A percentile compares a stretch with the other conserved stretches of the same genome.
phyloP scores from a whole-genome alignment of 2,329 filamentous ascomycete species.

The Pyrenochaeta sp. region DNA sequence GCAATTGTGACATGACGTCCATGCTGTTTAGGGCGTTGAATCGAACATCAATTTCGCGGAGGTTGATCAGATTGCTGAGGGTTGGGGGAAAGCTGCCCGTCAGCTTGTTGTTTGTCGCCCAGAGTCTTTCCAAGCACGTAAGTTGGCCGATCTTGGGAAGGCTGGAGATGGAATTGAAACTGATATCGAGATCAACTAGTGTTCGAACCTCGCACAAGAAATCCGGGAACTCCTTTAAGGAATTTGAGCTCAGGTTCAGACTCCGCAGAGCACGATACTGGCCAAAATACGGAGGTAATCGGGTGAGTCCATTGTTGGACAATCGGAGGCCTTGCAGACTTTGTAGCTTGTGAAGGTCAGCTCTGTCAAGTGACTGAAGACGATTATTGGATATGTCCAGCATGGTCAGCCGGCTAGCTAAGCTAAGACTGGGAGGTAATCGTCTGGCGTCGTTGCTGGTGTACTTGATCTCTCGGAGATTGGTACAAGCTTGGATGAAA shows the following conservation, averaged over 20 bases:
- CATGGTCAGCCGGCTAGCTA: constrained; percentile 82
- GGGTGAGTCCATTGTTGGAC: constrained; percentile 87
- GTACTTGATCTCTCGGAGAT: constrained; percentile 93
- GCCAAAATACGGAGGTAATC: constrained; percentile 82
- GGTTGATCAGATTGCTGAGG: constrained; percentile 74
- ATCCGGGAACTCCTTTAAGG: constrained; percentile 81
- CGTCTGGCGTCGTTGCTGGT: constrained; percentile 91
- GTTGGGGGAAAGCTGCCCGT: constrained; percentile 75
- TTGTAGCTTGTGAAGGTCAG: constrained; percentile 76
- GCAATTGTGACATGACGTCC: constrained; percentile 82
- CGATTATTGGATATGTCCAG: constrained; percentile 96
- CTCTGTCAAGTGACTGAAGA: constrained; percentile 84
- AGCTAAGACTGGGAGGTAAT: constrained; percentile 81
- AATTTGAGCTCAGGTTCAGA: constrained; percentile 93
- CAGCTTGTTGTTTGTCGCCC: constrained; percentile 94
- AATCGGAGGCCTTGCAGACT: constrained; percentile 88
- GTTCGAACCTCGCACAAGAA: constrained; percentile 84
- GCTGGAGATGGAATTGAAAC: constrained; percentile 87
- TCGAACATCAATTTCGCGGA: constrained; percentile 92
- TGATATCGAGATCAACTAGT: constrained; percentile 91
- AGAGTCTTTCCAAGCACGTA: constrained; percentile 82
- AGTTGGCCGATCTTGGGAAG: constrained; percentile 83
- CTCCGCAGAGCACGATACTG: constrained; percentile 80
- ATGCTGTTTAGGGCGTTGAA: constrained; percentile 92
- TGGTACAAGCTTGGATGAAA: constrained; percentile 92